Conservation (phyloP, 768 basidiomycete genomes). For the Trametes gibbosa region DNA sequence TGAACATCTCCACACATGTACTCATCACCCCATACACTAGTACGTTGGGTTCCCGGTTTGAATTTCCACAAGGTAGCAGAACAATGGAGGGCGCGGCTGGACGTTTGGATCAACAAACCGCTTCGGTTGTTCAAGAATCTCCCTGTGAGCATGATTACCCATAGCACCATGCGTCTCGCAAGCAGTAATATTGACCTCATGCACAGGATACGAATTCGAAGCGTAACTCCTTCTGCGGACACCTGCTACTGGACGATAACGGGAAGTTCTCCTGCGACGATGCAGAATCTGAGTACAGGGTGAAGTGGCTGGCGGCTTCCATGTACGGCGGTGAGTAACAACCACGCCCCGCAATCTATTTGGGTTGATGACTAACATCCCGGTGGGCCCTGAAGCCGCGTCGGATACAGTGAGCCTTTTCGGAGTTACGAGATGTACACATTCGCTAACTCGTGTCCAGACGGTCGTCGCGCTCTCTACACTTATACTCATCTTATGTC, state of each 20-base stretch:
- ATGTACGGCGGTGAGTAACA: slow-evolving; percentile 8
- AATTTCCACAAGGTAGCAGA: neutral
- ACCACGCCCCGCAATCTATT: too few species aligned
- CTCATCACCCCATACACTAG: too few species aligned
- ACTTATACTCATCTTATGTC: slow-evolving; percentile 9
- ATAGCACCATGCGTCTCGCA: too few species aligned
- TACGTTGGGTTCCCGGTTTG: too few species aligned
- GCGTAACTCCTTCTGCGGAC: slow-evolving; percentile 3
- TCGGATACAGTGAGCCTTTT: too few species aligned
- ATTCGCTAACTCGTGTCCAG: too few species aligned
- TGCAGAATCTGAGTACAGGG: neutral
- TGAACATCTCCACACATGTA: neutral
- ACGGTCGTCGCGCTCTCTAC: neutral
- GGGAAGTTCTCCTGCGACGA: neutral
- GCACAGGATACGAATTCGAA: neutral
- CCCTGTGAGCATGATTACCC: neutral
- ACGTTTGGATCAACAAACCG: slow-evolving; percentile 1
- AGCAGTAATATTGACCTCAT: neutral
- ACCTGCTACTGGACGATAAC: neutral
- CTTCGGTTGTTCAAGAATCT: slow-evolving; percentile 3
- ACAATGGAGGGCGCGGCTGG: neutral
- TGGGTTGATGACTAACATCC: too few species aligned
- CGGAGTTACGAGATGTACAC: too few species aligned
- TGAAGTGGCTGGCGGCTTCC: slow-evolving; percentile 12
- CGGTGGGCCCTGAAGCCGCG: too few species aligned